Conservation (phyloP, 73 alveolate species). For the Effrenium voratum region DNA sequence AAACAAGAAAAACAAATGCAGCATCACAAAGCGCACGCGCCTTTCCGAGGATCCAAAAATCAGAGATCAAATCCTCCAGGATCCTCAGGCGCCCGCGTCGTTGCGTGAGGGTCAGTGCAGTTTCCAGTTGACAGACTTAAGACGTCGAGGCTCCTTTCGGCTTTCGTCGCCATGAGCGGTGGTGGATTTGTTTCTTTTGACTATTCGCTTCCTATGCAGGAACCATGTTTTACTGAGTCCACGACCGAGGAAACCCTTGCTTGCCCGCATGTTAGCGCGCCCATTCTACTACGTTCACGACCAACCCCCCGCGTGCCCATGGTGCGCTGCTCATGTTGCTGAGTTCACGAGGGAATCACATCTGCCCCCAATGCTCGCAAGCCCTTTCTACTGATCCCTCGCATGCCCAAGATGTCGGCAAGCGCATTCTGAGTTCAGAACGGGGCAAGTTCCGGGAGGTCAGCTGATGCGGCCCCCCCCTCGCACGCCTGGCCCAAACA, state of each 20-base stretch:
- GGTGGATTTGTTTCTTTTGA: neutral
- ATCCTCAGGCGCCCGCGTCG: constrained; percentile 3
- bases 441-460: neutral
- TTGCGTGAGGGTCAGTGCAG: neutral
- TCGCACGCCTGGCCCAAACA: too few relatives aligned
- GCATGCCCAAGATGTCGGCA: neutral
- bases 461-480: too few relatives aligned
- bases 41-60: constrained; percentile 23
- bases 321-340: neutral
- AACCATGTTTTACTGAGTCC: neutral
- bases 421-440: neutral
- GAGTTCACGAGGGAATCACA: neutral
- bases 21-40: too few relatives aligned
- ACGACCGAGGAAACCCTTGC: neutral
- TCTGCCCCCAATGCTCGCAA: neutral
- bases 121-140: neutral
- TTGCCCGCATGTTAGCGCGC: too few relatives aligned
- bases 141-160: neutral
- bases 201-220: neutral
- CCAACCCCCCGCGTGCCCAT: too few relatives aligned
- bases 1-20: too few relatives aligned
- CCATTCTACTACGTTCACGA: too few relatives aligned
- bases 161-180: too few relatives aligned
- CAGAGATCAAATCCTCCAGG: constrained; percentile 56
- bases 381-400: neutral